Conservation (phyloP, 2,329 filamentous ascomycete genomes). For the Alternaria novae-zelandiae region DNA sequence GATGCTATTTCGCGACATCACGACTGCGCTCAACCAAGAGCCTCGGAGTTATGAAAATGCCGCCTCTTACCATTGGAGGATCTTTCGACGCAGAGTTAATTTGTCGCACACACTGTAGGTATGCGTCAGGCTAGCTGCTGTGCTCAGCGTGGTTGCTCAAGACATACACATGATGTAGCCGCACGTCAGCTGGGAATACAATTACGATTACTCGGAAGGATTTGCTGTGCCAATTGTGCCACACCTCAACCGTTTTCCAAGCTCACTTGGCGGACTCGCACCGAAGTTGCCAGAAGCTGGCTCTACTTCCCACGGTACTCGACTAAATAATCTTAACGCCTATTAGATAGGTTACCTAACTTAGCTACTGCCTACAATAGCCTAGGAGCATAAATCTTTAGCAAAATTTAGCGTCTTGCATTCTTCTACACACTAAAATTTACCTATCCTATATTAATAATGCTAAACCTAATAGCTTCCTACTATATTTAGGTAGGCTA, state of each 20-base stretch:
- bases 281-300: no score
- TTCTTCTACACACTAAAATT: no score
- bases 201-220: not conserved
- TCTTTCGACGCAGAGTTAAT: not conserved
- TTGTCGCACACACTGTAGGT: not conserved
- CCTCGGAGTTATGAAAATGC: not conserved
- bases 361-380: no score
- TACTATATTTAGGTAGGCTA: no score
- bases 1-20: not conserved
- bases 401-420: no score
- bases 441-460: no score
- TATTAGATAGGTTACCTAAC: no score
- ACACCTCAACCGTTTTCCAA: not conserved
- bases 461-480: no score
- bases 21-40: not conserved
- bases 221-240: not conserved
- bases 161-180: not conserved
- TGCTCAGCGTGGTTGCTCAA: not conserved
- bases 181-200: not conserved
- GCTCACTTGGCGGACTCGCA: conserved; percentile 4
- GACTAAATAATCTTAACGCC: no score
- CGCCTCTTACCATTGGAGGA: not conserved
- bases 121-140: not conserved
- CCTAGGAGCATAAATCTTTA: no score
- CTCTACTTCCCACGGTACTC: no score